Evolutionary conservation across 2,329 filamentous ascomycete genomes (phyloP), one percentile per base, ranked within the genome.

Genomic region (Sporothrix euskadiensis): DNA sequence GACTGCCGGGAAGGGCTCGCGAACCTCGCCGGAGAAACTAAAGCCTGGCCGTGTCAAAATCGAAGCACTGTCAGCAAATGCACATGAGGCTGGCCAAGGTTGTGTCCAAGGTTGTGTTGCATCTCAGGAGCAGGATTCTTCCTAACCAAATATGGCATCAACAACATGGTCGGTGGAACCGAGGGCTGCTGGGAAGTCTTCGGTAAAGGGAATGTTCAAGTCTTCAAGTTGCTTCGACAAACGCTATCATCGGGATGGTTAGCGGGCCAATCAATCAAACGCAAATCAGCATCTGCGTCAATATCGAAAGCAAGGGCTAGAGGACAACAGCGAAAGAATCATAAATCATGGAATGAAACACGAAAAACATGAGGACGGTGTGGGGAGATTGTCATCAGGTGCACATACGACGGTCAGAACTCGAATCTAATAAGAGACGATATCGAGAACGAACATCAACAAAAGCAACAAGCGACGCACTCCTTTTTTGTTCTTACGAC

Each of bases 1-100:
- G 16, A 98, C 92, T 0, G 86, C 86, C 0, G 91, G 90, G 79
- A 98, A 99, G 0, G 96, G 96, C 76, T 97, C 93, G n/a, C 96
- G 90, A 71, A 99, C 91, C 76, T 96, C 91, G 7, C 94, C 95
- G 1, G 90, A 91, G 83, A 99, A 99, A 75, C 92, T 96, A 84
- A 99, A 99, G 8, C 93, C 91, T 92, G 12, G 49, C 3, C 26
- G 22, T n/a, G 47, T 63, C 56, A 22, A 30, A 35, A 16, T 30
- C 30, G 7, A 19, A 16, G 19, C 41, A 26, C 16, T 8, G 39
- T 71, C 71, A 74, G 65, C 65, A 41, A 35, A 22, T 4, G 41
- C 9, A 56, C 39, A 19, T 16, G 47, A 56, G 49, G 9, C 1
- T 22, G 12, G 26, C 9, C 35, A 49, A 26, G 30, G 16, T 5